These are phyloP conservation scores for Monilinia vaccinii-corymbosi DNA, from an alignment of 2,329 filamentous ascomycete species.

Conservation along the genomic window DNA sequence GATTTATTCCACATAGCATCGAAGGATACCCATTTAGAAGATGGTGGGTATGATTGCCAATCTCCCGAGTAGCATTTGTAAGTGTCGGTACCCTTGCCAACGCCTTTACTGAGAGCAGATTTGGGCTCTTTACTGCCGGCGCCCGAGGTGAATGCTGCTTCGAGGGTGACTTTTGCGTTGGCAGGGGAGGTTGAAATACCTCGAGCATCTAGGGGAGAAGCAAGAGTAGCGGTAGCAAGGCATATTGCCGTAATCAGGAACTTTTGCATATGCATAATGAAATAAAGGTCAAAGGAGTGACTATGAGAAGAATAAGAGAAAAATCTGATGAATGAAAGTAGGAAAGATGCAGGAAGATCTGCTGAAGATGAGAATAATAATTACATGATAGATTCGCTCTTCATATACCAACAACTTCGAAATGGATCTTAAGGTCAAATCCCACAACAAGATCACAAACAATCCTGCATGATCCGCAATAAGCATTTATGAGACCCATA, in stretches of 20 bases:
- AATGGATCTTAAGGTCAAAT: background rate
- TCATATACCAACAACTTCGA: background rate
- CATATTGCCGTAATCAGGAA: background rate
- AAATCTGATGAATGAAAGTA: background rate
- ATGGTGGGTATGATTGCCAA: conserved; percentile 21
- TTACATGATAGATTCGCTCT: background rate
- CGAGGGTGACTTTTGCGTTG: conserved; percentile 13
- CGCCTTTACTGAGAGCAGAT: conserved; percentile 12
- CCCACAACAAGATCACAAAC: background rate
- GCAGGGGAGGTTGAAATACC: background rate
- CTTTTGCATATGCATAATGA: conserved; percentile 5
- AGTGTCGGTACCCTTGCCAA: conserved; percentile 18
- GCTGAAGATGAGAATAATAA: background rate
- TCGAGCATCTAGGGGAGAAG: background rate
- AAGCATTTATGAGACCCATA: background rate
- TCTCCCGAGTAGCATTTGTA: conserved; percentile 28
- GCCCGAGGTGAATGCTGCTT: conserved; percentile 11
- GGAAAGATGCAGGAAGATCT: background rate
- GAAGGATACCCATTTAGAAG: conserved; percentile 23
- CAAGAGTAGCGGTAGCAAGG: background rate
- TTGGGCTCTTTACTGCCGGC: conserved; percentile 16
- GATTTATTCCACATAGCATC: conserved; percentile 24
- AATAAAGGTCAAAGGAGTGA: background rate
- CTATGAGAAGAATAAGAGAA: background rate
- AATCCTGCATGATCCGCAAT: background rate